Base-by-base conservation (phyloP, 2,329 filamentous ascomycete species). In the Alternaria alternata region DNA sequence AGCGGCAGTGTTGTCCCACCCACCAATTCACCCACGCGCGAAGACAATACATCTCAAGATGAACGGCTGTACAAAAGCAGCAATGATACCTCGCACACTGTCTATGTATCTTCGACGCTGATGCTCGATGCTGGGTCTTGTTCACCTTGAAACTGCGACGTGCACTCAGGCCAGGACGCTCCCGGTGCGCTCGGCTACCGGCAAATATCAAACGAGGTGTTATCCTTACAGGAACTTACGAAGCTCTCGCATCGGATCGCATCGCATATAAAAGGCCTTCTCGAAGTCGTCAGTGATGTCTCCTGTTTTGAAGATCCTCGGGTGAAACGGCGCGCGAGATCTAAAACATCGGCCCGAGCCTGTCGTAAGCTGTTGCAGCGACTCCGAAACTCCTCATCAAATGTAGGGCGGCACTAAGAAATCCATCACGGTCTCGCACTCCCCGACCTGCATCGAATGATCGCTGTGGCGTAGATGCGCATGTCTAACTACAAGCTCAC, bases 291-390 rank as follows among this genome's bases (percentile, higher is more conserved):
- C 30, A 49, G 20, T 38, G 20, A 0, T 36, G 8, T 49, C 20
- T 49, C 46, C 20, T 36, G 46, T 49, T 26, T 38, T 24, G 46
- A 7, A 32, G 32, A 26, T 49, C 20, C n/a, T 38, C 32, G 30
- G 26, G 46, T 49, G 46, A 49, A 49, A 49, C 32, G n/a, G 46
- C 46, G 32, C 32, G 46, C 46, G 16, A 26, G 32, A 38, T 34
- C 32, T 24, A 49, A 49, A 49, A 49, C 46, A 24, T 18, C 46
- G 46, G 32, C 32, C 46, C 46, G 20, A 38, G 30, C 46, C 5
- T 30, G 34, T 26, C 46, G 5, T 49, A 12, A 28, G 46, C 30
- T 48, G 30, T n/a, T 48, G 20, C 46, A 48, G 46, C 1, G 30
- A 36, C 32, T 26, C 46, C 32, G 46, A 38, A 49, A 49, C 46